Base-by-base conservation (phyloP, 306 rosid species). In the Quercus aquifolioides region DNA sequence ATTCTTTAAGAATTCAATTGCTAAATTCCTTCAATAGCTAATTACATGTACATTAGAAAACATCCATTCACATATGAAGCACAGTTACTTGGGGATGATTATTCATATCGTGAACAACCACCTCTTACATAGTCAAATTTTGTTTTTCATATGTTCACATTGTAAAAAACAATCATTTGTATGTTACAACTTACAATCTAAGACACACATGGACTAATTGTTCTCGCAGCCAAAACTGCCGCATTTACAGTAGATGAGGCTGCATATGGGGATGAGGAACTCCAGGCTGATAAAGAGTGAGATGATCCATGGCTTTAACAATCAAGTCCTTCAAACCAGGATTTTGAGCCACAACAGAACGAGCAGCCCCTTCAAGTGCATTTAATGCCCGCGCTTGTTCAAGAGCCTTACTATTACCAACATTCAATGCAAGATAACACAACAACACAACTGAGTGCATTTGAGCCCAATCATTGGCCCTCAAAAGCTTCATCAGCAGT, bases 221-320 rank as follows among this genome's bases (percentile, higher is more conserved):
- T 63, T 79, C 75, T 64, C 54, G 12, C 25, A 81, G 46, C 41
- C 12, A 60, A 75, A 82, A 70, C 52, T 70, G 75, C 25, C 59
- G 64, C 26, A 26, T 30, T 86, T 80, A 90, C 14, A 81, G 81
- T 46, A 83, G 83, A 64, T 74, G 84, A 63, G 89, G 78, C 57
- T 83, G 93, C 75, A 90, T 80, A 88, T 85, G 95, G 76, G 91
- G 91, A 72, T 88, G 97, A 84, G 86, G 54, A 49, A 49, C 90
- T 82, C 97, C 97, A 0, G 94, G 73, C 85, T 94, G 99, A 83
- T 87, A 92, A 80, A 94, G 97, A 69, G 90, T 88, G 74, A 92
- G 99, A 71, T 90, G 89, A 81, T 91, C 90, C 49, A 92, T 80
- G 71, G 99, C 95, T 49, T 83, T 83, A 10, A 83, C 76, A 14